Evolutionary conservation across 495 filamentous ascomycete genomes (phyloP).

Genomic region (Trichocladium antarcticum): DNA sequence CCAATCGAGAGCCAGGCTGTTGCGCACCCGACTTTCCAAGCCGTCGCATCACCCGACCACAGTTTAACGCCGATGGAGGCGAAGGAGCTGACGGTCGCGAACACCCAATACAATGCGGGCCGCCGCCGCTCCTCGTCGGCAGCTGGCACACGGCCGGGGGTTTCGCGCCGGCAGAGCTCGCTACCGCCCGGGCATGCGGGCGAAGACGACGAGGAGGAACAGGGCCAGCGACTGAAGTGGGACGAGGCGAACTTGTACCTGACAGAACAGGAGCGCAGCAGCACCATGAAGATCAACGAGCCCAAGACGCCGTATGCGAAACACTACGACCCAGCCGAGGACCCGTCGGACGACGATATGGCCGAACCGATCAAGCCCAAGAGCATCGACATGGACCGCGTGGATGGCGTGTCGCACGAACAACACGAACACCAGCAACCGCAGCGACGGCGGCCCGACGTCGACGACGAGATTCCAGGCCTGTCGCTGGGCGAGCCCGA

Average conservation of each 20-base stretch:
- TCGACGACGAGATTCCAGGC: constrained; percentile 73
- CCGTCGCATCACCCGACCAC: constrained; percentile 22
- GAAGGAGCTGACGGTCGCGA: constrained; percentile 82
- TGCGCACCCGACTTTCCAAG: constrained; percentile 24
- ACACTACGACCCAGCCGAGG: constrained; percentile 80
- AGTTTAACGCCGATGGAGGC: constrained; percentile 43
- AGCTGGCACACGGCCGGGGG: constrained; percentile 40
- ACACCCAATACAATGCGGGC: constrained; percentile 89
- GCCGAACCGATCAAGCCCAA: constrained; percentile 25
- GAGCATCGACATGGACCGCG: constrained; percentile 26
- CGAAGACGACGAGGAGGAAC: constrained; percentile 38
- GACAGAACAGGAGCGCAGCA: constrained; percentile 84
- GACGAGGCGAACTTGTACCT: constrained; percentile 96
- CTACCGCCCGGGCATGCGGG: constrained; percentile 32
- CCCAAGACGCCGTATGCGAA: constrained; percentile 93
- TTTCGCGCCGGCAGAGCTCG: constrained; percentile 61
- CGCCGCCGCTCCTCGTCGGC: constrained; percentile 73
- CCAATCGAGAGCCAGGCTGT: constrained; percentile 25
- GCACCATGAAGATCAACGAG: constrained; percentile 97
- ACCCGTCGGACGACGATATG: constrained; percentile 71
- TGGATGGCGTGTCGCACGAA: constrained; percentile 24
- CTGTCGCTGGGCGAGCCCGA: constrained; percentile 93
- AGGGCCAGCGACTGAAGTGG: constrained; percentile 77
- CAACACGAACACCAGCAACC: background rate
- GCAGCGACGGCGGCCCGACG: constrained; percentile 1